A percentile compares a stretch with the other conserved stretches of the same genome.
phyloP scores from a whole-genome alignment of 495 filamentous ascomycete species.

The Aspergillus diversus region DNA sequence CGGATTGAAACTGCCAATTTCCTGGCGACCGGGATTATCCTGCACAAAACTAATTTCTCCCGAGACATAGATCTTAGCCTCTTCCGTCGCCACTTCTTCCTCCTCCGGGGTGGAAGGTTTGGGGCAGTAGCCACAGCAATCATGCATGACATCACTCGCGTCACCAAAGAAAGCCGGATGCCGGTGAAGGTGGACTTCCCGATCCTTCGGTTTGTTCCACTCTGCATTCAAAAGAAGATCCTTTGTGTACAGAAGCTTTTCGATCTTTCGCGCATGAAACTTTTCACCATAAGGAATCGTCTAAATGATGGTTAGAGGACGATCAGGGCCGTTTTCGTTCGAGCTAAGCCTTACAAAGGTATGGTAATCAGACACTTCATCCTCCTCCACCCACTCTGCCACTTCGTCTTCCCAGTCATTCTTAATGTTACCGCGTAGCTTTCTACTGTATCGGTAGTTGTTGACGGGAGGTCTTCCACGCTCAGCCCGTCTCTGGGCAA shows the following conservation, averaged over 20 bases:
- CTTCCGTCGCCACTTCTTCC: slow-evolving; percentile 65
- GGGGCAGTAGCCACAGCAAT: slow-evolving; percentile 82
- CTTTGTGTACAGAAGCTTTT: slow-evolving; percentile 76
- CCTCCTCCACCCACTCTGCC: slow-evolving; percentile 75
- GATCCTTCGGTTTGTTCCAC: slow-evolving; percentile 75
- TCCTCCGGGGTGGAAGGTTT: slow-evolving; percentile 69
- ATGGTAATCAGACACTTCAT: slow-evolving; percentile 76
- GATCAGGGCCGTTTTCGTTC: neutral
- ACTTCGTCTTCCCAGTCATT: slow-evolving; percentile 72
- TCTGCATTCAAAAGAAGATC: slow-evolving; percentile 84
- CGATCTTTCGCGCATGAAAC: slow-evolving; percentile 72
- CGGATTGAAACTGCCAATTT: slow-evolving; percentile 73
- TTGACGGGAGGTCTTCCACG: slow-evolving; percentile 60
- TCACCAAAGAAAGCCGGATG: slow-evolving; percentile 77
- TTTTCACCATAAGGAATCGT: slow-evolving; percentile 74
- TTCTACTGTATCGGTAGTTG: slow-evolving; percentile 22
- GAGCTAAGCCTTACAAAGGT: slow-evolving; percentile 53
- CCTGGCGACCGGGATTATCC: slow-evolving; percentile 80
- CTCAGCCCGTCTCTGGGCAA: slow-evolving; percentile 66
- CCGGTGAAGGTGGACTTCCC: slow-evolving; percentile 73
- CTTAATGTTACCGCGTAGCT: slow-evolving; percentile 66
- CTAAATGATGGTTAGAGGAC: slow-evolving; percentile 22
- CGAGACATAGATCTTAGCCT: slow-evolving; percentile 71
- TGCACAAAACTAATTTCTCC: slow-evolving; percentile 71
- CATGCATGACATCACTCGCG: slow-evolving; percentile 66